Percentiles rank a stretch among this genome's conserved stretches.
Evolutionary conservation across 306 rosid genomes (phyloP).

Genomic region (Vigna hirtella): DNA sequence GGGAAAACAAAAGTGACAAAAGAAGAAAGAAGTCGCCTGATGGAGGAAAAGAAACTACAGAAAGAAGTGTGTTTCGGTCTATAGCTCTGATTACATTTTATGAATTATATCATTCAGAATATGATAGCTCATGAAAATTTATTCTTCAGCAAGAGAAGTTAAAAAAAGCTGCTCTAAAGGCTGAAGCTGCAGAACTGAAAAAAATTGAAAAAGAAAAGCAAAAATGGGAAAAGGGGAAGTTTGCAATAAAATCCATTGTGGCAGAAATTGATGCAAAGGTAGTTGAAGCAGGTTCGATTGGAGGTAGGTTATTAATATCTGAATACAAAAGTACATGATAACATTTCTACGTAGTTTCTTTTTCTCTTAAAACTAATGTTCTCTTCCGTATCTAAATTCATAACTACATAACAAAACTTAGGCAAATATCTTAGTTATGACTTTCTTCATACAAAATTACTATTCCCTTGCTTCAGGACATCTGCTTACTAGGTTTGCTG

Average conservation of each 20-base stretch:
- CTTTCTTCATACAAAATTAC: constrained; percentile 32
- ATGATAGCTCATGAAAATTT: constrained; percentile 40
- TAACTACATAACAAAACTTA: not conserved
- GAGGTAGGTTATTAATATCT: constrained; percentile 63
- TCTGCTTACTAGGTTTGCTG: constrained; percentile 86
- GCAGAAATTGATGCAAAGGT: constrained; percentile 89
- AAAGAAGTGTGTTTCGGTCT: constrained; percentile 65
- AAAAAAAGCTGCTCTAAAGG: constrained; percentile 79
- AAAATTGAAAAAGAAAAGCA: constrained; percentile 81
- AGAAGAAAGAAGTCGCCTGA: constrained; percentile 74
- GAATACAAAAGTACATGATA: constrained; percentile 21
- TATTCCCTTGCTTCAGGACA: constrained; percentile 60
- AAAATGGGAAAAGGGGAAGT: constrained; percentile 91
- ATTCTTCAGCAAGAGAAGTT: constrained; percentile 80
- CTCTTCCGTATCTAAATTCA: constrained; percentile 30
- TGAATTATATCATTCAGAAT: constrained; percentile 30
- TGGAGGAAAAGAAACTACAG: constrained; percentile 81
- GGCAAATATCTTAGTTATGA: not conserved
- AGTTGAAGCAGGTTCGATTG: constrained; percentile 84
- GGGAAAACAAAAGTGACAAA: constrained; percentile 68
- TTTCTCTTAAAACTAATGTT: constrained; percentile 37
- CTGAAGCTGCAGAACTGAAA: constrained; percentile 82
- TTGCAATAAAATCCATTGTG: constrained; percentile 79
- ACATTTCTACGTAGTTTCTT: constrained; percentile 21
- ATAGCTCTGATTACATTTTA: constrained; percentile 29